Evolutionary conservation across 176 grass and related monocot genomes (phyloP), one percentile per base, ranked within the genome.

Genomic region (Avena insularis): DNA sequence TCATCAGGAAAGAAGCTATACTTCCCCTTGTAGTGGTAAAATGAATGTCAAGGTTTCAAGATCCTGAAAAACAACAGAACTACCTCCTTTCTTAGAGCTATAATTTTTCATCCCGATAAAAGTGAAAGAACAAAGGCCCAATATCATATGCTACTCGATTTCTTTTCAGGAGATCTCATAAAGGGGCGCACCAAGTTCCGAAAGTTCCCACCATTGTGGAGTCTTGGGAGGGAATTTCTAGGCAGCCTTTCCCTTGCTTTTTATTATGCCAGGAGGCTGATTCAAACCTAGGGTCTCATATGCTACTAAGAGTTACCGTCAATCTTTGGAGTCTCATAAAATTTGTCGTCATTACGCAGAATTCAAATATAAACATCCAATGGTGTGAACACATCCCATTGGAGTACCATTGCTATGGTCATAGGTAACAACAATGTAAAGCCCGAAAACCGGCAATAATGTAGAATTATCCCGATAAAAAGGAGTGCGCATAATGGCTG

Each of bases 41-140:
- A 59, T 20, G 69, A 46, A 71, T 2, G 19, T 9, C 38, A 45
- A 71, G 38, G 69, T 71, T 43, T 71, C 69, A 46, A 71, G 36
- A 46, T 71, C 4, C 38, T 21, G 10, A 70, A 46, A 46, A 46
- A 46, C 6, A 71, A 71, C 69, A 46, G 69, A 71, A 71, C 69
- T 71, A n/a, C 69, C 38, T 46, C 69, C 17, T 71, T 71, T 45
- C 6, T 9, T 71, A 40, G 69, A 17, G 69, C 69, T 21, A 71
- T 71, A 45, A 17, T 46, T 23, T 40, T 71, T 81, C 43, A 79
- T 15, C 25, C 5, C 53, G 49, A 68, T 54, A 68, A 84, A 59
- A 46, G 63, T 11, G 19, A 25, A 55, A 86, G 33, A 36, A 38
- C 51, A 55, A 25, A 25, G 40, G 46, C 5, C 45, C 5, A 68